phyloP scores from a whole-genome alignment of 2,329 filamentous ascomycete genomes.

The Ophiostoma populinum region DNA sequence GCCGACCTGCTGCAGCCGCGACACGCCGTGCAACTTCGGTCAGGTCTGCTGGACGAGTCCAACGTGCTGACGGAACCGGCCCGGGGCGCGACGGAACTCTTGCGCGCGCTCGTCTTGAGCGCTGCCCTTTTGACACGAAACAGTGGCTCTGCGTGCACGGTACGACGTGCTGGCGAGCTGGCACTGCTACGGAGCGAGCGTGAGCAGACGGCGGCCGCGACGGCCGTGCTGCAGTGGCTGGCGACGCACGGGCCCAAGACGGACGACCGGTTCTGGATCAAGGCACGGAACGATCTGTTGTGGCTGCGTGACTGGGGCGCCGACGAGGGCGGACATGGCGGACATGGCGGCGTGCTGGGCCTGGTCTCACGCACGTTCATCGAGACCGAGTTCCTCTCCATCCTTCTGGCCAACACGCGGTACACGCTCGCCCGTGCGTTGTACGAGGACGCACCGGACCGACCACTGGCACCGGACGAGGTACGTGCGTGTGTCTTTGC shows the following conservation, averaged over 20 bases:
- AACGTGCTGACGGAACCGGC: constrained; percentile 50
- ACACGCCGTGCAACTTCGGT: constrained; percentile 28
- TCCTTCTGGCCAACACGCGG: constrained; percentile 40
- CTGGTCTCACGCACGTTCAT: constrained; percentile 42
- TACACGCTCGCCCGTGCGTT: constrained; percentile 46
- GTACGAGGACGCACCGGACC: constrained; percentile 33
- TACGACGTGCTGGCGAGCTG: constrained; percentile 42
- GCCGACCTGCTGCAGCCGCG: constrained; percentile 20
- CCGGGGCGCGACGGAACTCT: constrained; percentile 34
- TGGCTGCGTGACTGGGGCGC: constrained; percentile 62
- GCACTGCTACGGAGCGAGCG: constrained; percentile 43
- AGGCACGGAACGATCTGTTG: constrained; percentile 43
- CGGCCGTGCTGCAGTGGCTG: constrained; percentile 39
- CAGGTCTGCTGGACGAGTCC: constrained; percentile 35
- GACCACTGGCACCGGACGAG: constrained; percentile 29
- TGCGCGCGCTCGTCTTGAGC: constrained; percentile 46
- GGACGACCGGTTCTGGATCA: constrained; percentile 47
- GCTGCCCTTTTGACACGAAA: constrained; percentile 35
- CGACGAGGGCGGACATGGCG: constrained; percentile 21
- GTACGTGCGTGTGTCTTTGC: constrained; percentile 44
- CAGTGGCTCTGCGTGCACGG: constrained; percentile 29
- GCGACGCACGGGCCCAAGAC: constrained; percentile 31
- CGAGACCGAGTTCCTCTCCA: constrained; percentile 55
- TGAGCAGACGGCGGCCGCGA: constrained; percentile 45
- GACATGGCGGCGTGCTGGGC: constrained; percentile 33